Evolutionary conservation across 2,329 filamentous ascomycete genomes (phyloP), one percentile per base, ranked within the genome.

Genomic region (Colletotrichum lentis): DNA sequence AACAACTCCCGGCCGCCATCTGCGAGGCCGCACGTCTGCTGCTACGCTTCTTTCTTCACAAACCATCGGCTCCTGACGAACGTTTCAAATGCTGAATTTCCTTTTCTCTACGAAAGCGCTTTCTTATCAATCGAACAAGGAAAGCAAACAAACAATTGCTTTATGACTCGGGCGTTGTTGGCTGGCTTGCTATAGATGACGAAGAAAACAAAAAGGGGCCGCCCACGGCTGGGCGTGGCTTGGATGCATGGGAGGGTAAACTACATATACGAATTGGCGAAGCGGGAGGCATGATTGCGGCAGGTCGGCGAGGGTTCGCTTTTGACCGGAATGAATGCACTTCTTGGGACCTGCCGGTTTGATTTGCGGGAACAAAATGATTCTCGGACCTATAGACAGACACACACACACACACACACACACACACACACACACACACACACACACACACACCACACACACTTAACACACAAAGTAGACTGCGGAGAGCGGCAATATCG

Each of bases 141-240:
- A 37, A 43, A 43, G 27, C 60, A 54, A 41, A 69, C 39, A 60
- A 27, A 39, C 31, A 63, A 24, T 54, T 66, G 62, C 67, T 67
- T 70, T 37, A 62, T 59, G 62, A 67, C 24, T 43, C 39, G 31
- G 69, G 69, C 69, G 69, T 71, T 70, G 58, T 57, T 39, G 69
- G 58, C 22, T 70, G 44, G 58, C 46, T 62, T 58, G 61, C 50
- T 58, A 67, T 67, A 70, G 69, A 71, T 31, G n/a, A 53, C 46
- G 53, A 53, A 53, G 31, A 65, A 56, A 62, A 20, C 22, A 52
- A 62, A 59, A 69, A 49, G 57, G 56, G 43, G 56, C 18, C 43
- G 55, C 46, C 50, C 54, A 57, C 39, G 41, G 35, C 54, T 46
- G 47, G 52, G 63, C 46, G 53, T 55, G 63, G 47, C 47, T 59